A percentile compares a stretch with the other conserved stretches of the same genome.
Evolutionary conservation across 2,329 filamentous ascomycete genomes (phyloP).

Genomic region (Botrytis elliptica): DNA sequence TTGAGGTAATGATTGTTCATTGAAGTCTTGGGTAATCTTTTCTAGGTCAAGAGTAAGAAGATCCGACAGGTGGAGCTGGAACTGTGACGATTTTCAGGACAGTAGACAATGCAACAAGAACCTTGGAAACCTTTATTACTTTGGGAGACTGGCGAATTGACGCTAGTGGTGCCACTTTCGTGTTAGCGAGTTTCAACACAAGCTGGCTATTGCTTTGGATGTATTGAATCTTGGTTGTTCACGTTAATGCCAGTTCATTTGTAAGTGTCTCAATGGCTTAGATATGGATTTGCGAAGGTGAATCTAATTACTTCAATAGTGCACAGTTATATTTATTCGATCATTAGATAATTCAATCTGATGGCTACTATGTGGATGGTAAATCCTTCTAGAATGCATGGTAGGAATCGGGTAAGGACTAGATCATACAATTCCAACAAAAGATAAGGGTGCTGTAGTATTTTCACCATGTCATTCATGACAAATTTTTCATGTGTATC

Average conservation of each 20-base stretch:
- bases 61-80: not conserved
- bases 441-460: not conserved
- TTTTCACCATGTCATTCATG: not conserved
- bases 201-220: not conserved
- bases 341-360: not conserved
- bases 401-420: not conserved
- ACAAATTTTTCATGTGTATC: accelerated
- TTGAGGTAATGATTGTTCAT: not conserved
- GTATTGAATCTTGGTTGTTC: not conserved
- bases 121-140: not conserved
- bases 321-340: not conserved
- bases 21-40: not conserved
- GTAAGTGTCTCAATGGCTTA: accelerated
- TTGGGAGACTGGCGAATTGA: not conserved
- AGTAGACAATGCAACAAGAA: not conserved
- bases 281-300: not conserved
- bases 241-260: not conserved
- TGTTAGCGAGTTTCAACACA: not conserved
- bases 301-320: not conserved
- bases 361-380: no score
- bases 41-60: not conserved
- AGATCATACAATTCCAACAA: not conserved
- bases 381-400: not conserved
- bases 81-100: not conserved
- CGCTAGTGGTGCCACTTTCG: not conserved